Evolutionary conservation across 306 rosid genomes (phyloP), one percentile per base, ranked within the genome.

Genomic region (Begonia fuchsioides): DNA sequence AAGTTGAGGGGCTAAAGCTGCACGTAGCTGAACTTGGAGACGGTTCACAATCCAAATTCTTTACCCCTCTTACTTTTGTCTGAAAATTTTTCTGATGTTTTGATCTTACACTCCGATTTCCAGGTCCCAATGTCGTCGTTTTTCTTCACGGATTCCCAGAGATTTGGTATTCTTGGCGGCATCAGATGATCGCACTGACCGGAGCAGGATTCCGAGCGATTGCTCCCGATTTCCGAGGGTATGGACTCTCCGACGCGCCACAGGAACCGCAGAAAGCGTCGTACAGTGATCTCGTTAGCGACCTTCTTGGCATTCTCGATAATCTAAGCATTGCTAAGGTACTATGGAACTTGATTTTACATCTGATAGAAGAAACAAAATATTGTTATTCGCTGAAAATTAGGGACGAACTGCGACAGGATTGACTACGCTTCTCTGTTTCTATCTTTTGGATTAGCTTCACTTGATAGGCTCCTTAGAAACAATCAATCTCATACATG

Each of bases 91-190:
- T 51, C 35, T 15, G 38, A 17, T 10, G 2, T 51, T 13, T 11
- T 10, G 15, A 5, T 10, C 2, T 13, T 14, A 1, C 41, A 47
- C 15, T 38, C 1, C 43, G 41, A 11, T 7, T 9, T 55, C 64
- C 69, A 76, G 88, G 86, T 49, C 60, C 56, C 9, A 78, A 77
- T 62, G 85, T 63, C 17, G 86, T 70, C 52, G 75, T 87, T 14
- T 83, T 83, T 50, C 65, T 87, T 5, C 93, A 83, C 49, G 93
- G 94, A 0, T 87, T 87, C 56, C 94, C 86, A 0, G 94, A 87
- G 75, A 87, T 80, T 60, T 87, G 96, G 96, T 83, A 83, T 83
- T 64, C 93, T 0, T 87, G 96, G 96, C 78, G 88, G 12, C 81
- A 83, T 76, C 96, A 87, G 70, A 77, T 87, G 93, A 47, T 80